These are phyloP conservation scores for Phytophthora pseudosyringae DNA, from an alignment of 352 stramenopile genomes.

Conservation along the genomic window DNA sequence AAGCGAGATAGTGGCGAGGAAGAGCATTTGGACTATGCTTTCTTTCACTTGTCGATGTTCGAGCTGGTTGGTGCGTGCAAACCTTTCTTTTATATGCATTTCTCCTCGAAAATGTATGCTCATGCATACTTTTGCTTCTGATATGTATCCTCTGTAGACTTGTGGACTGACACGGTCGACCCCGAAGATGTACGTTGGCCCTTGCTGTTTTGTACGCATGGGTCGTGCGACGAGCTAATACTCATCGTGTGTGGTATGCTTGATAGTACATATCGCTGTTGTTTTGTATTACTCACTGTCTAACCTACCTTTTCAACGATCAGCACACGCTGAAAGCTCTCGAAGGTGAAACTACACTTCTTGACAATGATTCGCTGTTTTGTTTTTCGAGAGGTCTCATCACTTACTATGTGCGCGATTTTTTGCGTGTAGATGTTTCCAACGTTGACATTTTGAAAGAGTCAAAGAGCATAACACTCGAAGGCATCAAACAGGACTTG, in stretches of 20 bases:
- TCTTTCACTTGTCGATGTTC: slow-evolving; percentile 87
- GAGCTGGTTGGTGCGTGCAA: slow-evolving; percentile 68
- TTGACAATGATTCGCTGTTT: background rate
- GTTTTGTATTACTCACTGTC: slow-evolving; percentile 77
- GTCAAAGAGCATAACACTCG: slow-evolving; percentile 51
- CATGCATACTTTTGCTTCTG: background rate
- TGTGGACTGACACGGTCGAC: slow-evolving; percentile 75
- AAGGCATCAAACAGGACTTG: slow-evolving; percentile 59
- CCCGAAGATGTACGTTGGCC: slow-evolving; percentile 62
- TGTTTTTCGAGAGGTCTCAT: background rate
- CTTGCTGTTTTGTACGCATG: background rate
- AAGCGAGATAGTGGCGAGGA: slow-evolving; percentile 57
- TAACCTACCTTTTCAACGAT: slow-evolving; percentile 62
- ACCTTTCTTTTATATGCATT: no score
- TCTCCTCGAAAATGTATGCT: no score
- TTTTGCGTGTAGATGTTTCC: slow-evolving; percentile 51
- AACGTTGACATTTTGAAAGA: slow-evolving; percentile 62
- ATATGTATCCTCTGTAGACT: slow-evolving; percentile 35
- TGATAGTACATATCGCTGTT: slow-evolving; percentile 76
- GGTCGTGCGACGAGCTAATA: background rate
- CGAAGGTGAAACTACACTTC: slow-evolving; percentile 33
- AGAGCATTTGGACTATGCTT: slow-evolving; percentile 66
- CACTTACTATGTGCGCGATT: background rate
- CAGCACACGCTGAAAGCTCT: slow-evolving; percentile 57
- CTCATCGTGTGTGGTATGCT: background rate